phyloP scores from a whole-genome alignment of 2,329 filamentous ascomycete species.

The Xylariaceae sp. region DNA sequence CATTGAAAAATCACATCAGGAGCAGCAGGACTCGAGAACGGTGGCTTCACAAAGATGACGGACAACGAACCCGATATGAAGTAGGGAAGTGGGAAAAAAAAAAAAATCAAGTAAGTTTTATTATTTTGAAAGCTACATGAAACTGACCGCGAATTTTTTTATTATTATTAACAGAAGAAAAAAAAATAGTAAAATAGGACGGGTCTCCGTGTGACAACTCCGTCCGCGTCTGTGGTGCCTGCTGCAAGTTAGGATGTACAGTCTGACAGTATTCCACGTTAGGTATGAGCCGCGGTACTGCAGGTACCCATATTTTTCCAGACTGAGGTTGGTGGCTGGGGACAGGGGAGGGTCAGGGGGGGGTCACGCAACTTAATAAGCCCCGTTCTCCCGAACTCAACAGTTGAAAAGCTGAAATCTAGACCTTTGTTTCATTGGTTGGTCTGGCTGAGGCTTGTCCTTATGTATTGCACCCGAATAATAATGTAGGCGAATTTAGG shows the following conservation, averaged over 20 bases:
- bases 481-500: no score
- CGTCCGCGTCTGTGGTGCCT: not conserved
- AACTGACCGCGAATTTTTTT: constrained; percentile 8
- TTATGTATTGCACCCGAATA: not conserved
- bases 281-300: constrained; percentile 20
- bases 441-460: not conserved
- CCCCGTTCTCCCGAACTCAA: constrained; percentile 31
- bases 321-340: constrained; percentile 6
- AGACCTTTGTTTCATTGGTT: constrained; percentile 28
- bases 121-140: constrained; percentile 9
- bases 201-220: not conserved
- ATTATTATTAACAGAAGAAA: no score
- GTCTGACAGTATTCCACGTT: no score
- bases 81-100: constrained; percentile 2
- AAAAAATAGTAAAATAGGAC: constrained; percentile 5
- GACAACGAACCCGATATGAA: not conserved
- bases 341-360: no score
- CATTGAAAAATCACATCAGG: not conserved
- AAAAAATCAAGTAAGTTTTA: not conserved
- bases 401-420: constrained; percentile 30
- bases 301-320: constrained; percentile 5
- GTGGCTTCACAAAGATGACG: not conserved
- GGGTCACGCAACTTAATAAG: constrained; percentile 8
- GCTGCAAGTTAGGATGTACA: no score
- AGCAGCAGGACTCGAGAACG: not conserved